A percentile compares a stretch with the other conserved stretches of the same genome.
Evolutionary conservation across 257 asterid species (phyloP).

Genomic region (Penstemon newberryi): DNA sequence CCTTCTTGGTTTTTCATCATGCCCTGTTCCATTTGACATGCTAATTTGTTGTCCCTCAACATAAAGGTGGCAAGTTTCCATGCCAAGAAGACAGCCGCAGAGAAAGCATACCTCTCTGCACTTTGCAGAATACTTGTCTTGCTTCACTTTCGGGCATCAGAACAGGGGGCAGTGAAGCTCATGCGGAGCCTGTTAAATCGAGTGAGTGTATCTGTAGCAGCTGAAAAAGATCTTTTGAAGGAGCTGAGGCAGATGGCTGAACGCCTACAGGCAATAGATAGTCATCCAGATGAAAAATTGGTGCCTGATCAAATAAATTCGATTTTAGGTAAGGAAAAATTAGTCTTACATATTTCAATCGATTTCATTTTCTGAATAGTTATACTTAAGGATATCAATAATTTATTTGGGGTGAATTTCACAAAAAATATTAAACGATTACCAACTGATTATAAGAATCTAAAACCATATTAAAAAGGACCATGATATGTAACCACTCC

Average conservation of each 20-base stretch:
- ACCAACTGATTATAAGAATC: background rate
- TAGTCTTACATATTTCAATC: background rate
- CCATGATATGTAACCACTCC: no score
- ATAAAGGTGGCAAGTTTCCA: slow-evolving; percentile 64
- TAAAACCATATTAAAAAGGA: background rate
- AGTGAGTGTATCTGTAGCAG: slow-evolving; percentile 42
- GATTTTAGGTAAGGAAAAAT: slow-evolving; percentile 55
- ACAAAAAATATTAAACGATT: background rate
- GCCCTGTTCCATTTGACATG: slow-evolving; percentile 22
- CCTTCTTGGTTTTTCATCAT: background rate
- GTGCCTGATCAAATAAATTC: slow-evolving; percentile 50
- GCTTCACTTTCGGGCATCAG: slow-evolving; percentile 70
- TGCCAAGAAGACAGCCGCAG: slow-evolving; percentile 78
- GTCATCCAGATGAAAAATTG: slow-evolving; percentile 53
- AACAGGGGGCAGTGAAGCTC: slow-evolving; percentile 68
- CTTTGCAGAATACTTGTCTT: slow-evolving; percentile 63
- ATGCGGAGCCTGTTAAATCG: slow-evolving; percentile 60
- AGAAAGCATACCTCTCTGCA: slow-evolving; percentile 70
- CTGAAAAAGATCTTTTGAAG: slow-evolving; percentile 68
- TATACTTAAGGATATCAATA: background rate
- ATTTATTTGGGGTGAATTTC: background rate
- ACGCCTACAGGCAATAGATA: slow-evolving; percentile 65
- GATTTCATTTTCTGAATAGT: background rate
- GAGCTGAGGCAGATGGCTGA: slow-evolving; percentile 73
- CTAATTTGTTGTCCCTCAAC: slow-evolving; percentile 26